phyloP scores from a whole-genome alignment of 768 basidiomycete species.

The Melanogaster broomeanus region DNA sequence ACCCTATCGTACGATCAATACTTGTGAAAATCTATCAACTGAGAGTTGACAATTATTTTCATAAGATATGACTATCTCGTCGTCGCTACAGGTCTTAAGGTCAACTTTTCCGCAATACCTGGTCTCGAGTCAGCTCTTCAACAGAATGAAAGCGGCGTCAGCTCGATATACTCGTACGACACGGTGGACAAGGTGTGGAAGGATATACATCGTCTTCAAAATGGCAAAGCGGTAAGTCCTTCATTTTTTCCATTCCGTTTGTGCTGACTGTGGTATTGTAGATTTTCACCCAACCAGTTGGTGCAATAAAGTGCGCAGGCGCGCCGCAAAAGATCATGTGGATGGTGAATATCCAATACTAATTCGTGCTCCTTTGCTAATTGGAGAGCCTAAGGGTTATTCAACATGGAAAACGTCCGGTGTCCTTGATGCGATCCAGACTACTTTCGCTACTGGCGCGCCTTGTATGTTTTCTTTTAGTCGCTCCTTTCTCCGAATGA shows the following conservation, averaged over 20 bases:
- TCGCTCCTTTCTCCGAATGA: conserved; percentile 41
- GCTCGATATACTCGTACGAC: conserved; percentile 89
- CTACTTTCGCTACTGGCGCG: not conserved
- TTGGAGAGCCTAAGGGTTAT: too few relatives aligned
- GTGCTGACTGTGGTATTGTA: too few relatives aligned
- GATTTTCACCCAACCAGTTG: conserved; percentile 95
- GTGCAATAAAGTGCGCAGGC: conserved; percentile 92
- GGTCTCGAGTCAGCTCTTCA: conserved; percentile 76
- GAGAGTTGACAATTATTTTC: too few relatives aligned
- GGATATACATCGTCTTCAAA: conserved; percentile 73
- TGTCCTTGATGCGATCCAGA: not conserved
- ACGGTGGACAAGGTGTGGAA: conserved; percentile 89
- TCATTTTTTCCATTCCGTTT: too few relatives aligned
- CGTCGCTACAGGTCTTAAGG: conserved; percentile 87
- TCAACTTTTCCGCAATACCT: conserved; percentile 75
- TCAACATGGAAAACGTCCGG: conserved; percentile 62
- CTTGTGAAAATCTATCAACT: too few relatives aligned
- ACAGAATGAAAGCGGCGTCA: conserved; percentile 79
- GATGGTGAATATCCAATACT: conserved; percentile 51
- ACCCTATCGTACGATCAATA: not conserved
- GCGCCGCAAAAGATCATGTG: conserved; percentile 95
- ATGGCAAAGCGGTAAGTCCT: conserved; percentile 81
- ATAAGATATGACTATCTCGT: conserved; percentile 77
- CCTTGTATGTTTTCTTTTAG: too few relatives aligned
- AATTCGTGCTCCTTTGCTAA: too few relatives aligned